Base-by-base conservation (phyloP, 2,329 filamentous ascomycete genomes). In the Aureobasidium sp. region DNA sequence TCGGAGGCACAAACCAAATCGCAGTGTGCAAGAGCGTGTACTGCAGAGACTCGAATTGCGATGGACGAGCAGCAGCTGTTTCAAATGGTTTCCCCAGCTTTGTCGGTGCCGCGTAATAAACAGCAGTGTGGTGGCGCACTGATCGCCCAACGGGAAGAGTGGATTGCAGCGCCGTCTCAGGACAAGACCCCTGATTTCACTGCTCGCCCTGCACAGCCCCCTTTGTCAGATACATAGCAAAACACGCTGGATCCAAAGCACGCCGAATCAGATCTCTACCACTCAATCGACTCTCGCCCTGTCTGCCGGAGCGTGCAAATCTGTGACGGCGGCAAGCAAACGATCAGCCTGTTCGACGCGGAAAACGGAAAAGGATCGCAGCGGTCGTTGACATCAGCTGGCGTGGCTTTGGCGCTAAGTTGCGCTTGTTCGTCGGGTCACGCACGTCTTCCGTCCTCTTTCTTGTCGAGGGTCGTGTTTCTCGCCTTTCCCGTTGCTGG, bases 121-220 rank as follows among this genome's bases (percentile, higher is more conserved):
- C 42, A 48, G 42, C 44, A 59, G 29, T 48, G 5, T 49, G 45
- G 57, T 60, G 57, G 57, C 57, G 57, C 57, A 60, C 45, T 60
- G 57, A 60, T 60, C 57, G 45, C 44, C 57, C 41, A 60, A 60
- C 57, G 57, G 57, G 57, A 60, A 60, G 57, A 60, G 57, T 60
- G 57, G 57, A 59, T 49, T 57, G 41, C 44, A 59, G 42, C 44
- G 56, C 27, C 56, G 29, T 42, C 37, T 59, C 53, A 56, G 39
- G 52, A 22, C 55, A 48, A 29, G 55, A 48, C 55, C 55, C 44
- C 42, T 59, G 51, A 34, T 34, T 34, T 11, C 9, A 34, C 31
- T 34, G 31, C 31, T 34, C 31, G 31, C 31, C 11, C 55, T 49
- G 57, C 57, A 60, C 57, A 60, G 57, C 57, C 57, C 57, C 57